phyloP scores from a whole-genome alignment of 2,329 filamentous ascomycete genomes.

The Penicillium sp. region DNA sequence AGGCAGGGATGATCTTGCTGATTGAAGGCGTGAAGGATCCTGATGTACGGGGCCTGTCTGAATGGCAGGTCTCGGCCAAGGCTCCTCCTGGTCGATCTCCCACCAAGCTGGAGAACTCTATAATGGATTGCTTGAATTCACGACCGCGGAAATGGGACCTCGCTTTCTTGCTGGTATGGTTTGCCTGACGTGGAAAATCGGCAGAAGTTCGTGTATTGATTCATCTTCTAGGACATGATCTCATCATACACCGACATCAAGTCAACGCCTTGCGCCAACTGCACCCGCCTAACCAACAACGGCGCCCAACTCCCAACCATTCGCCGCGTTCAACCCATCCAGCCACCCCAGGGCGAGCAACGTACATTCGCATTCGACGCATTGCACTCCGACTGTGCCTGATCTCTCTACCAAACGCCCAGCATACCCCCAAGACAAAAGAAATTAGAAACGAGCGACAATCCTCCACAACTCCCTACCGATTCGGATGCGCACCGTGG shows the following conservation, averaged over 20 bases:
- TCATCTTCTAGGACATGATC: constrained; percentile 39
- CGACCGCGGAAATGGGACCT: constrained; percentile 41
- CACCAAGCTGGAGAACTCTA: constrained; percentile 35
- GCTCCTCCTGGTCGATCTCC: constrained; percentile 21
- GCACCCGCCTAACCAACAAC: constrained; percentile 37
- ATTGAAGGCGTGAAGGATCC: constrained; percentile 25
- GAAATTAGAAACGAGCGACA: neutral
- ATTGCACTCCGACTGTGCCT: constrained; percentile 34
- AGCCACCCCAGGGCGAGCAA: constrained; percentile 17
- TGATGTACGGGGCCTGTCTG: constrained; percentile 19
- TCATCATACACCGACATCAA: constrained; percentile 43
- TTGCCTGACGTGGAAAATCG: neutral
- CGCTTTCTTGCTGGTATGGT: constrained; percentile 37
- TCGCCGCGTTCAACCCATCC: constrained; percentile 27
- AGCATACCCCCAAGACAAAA: neutral
- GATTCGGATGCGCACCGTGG: constrained; percentile 20
- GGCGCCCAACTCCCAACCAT: constrained; percentile 42
- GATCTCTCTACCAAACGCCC: neutral
- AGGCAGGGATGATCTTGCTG: constrained; percentile 36
- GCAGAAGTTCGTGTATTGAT: constrained; percentile 4
- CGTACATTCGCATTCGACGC: constrained; percentile 32
- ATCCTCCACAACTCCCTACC: neutral
- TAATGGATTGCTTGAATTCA: constrained; percentile 36
- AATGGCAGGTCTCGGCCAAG: constrained; percentile 37
- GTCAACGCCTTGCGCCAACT: constrained; percentile 39